Conservation (phyloP, 2,329 filamentous ascomycete species). For the Alternaria arborescens region DNA sequence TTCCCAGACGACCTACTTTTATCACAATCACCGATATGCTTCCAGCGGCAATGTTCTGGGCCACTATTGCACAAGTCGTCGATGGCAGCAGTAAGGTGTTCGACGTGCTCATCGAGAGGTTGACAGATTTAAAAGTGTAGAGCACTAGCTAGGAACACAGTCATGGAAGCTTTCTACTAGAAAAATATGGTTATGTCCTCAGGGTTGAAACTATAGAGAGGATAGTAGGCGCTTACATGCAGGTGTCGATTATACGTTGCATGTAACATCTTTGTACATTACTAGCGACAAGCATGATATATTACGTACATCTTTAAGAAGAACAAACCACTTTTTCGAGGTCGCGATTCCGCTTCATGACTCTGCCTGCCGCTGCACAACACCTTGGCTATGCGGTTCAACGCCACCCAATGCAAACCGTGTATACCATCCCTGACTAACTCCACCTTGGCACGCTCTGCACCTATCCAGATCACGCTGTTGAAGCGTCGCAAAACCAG, state of each 20-base stretch:
- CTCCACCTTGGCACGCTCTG: neutral
- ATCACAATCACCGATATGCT: slow-evolving; percentile 37
- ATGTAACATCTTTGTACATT: neutral
- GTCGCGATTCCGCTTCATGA: neutral
- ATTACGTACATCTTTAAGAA: neutral
- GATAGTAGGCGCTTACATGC: neutral
- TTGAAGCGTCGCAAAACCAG: neutral
- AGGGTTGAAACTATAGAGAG: neutral
- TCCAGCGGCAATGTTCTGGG: slow-evolving; percentile 39
- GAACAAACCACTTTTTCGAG: neutral
- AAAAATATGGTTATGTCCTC: neutral
- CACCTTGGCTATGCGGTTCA: slow-evolving; percentile 1
- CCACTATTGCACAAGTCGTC: slow-evolving; percentile 17
- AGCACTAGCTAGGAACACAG: neutral
- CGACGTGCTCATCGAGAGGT: slow-evolving; percentile 17
- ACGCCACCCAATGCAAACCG: slow-evolving; percentile 5
- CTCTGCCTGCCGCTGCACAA: slow-evolving; percentile 1
- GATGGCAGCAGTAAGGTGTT: slow-evolving; percentile 13
- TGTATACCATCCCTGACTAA: neutral
- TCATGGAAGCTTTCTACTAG: neutral
- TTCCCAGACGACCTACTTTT: slow-evolving; percentile 30
- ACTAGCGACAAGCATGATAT: neutral
- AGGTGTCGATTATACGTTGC: neutral
- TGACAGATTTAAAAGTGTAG: slow-evolving; percentile 11
- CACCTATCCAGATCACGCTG: neutral